Base-by-base conservation (phyloP, 129 eudicot genomes). In the Calendula officinalis region DNA sequence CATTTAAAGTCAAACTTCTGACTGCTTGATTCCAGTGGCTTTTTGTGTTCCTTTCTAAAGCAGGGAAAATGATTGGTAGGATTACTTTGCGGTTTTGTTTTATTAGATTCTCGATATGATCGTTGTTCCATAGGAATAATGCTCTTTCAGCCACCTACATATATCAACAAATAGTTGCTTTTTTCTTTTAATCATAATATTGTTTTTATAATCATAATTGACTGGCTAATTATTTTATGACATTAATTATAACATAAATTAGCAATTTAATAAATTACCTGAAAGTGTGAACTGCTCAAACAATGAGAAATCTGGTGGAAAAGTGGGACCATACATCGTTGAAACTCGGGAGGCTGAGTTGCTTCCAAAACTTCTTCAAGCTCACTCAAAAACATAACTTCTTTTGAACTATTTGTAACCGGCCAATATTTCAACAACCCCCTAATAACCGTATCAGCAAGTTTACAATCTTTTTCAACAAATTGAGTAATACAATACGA, bases 21-120 rank as follows among this genome's bases (percentile, higher is more conserved):
- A 88, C 95, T 4, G 91, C 95, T 66, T 79, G 95, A 63, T 84
- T 88, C 95, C 95, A 88, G 75, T 88, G 95, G 72, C 17, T 68
- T 68, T 65, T 84, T 4, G 86, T 67, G 69, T 88, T 88, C 58
- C 69, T 88, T 83, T 88, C 95, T 71, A 88, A 43, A 13, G 95
- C 74, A 32, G 95, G 95, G 68, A 81, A 77, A 65, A 87, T 81
- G 64, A 87, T 81, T 14, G 95, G 91, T 34, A 87, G 70, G 45
- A 87, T 87, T 37, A 87, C 91, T 50, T 83, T 83, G 15, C 90
- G 95, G 64, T 86, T 86, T 49, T 83, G 95, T 69, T 87, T 87
- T 61, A 87, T 87, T 46, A 88, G 77, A 79, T 81, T 84, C 16
- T 88, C 95, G 8, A 81, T 81, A 35, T 88, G 95, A 67, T 88